These are phyloP conservation scores for Delitschia confertaspora DNA, from an alignment of 495 filamentous ascomycete genomes.

Conservation along the genomic window DNA sequence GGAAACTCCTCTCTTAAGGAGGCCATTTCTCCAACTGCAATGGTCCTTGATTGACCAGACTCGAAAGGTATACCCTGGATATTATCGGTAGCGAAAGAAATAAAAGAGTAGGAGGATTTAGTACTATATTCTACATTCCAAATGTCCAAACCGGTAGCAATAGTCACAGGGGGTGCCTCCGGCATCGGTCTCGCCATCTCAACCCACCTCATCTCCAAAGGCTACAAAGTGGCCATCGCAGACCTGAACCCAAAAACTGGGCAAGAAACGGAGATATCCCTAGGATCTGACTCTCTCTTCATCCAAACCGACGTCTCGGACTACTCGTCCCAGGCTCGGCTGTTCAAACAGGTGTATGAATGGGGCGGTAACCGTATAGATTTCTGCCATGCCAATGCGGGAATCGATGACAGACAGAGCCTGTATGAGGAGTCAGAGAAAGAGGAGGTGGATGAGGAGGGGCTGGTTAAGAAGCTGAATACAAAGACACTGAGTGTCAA, in stretches of 20 bases:
- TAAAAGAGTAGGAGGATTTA: too few relatives aligned
- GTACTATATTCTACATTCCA: too few relatives aligned
- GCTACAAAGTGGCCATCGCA: constrained; percentile 36
- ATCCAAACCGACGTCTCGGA: constrained; percentile 33
- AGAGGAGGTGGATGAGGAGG: constrained; percentile 24
- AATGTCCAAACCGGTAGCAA: constrained; percentile 24
- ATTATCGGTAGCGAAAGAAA: too few relatives aligned
- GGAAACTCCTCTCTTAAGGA: too few relatives aligned
- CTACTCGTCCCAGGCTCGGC: constrained; percentile 35
- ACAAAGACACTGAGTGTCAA: constrained; percentile 40
- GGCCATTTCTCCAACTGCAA: too few relatives aligned
- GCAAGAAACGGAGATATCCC: constrained; percentile 8
- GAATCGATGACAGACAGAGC: constrained; percentile 36
- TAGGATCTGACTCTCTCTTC: constrained; percentile 28
- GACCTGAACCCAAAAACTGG: constrained; percentile 37
- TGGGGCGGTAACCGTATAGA: constrained; percentile 35
- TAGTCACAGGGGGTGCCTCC: constrained; percentile 39
- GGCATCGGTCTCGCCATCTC: constrained; percentile 41
- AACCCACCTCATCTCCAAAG: constrained; percentile 33
- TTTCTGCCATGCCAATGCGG: constrained; percentile 42
- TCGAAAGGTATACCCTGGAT: too few relatives aligned
- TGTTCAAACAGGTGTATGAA: constrained; percentile 36
- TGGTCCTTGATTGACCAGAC: too few relatives aligned
- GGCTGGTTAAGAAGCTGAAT: constrained; percentile 34
- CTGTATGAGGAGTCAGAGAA: constrained; percentile 18